Base-by-base conservation (phyloP, 345 rosid genomes). In the Excoecaria cochinchinensis region DNA sequence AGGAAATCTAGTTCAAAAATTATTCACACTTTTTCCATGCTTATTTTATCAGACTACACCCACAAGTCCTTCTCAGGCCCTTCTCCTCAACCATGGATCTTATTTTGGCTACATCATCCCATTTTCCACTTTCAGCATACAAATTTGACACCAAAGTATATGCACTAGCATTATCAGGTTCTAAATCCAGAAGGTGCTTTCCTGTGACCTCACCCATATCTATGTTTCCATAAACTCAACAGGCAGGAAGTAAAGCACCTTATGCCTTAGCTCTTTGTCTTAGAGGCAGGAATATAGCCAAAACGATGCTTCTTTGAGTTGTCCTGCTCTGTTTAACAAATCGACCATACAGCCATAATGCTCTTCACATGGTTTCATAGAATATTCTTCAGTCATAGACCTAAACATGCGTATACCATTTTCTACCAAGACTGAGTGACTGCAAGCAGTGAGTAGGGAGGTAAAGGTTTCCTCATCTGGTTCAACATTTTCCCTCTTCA, bases 321-420 rank as follows among this genome's bases (percentile, higher is more conserved):
- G 60, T 40, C 85, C 85, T 31, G 83, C 83, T 79, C 85, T 69
- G 76, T 83, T 69, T 61, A 82, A 79, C 67, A 82, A 51, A 82
- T 82, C 85, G 7, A 82, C 76, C 17, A 82, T 57, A 68, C 83
- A 82, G 14, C 65, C 52, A 38, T 76, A 82, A 46, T 82, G 82
- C 73, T 77, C 74, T 82, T 69, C 74, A 17, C 77, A 25, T 10
- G 78, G 78, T 59, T 38, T 48, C 13, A 73, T 46, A 31, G 31
- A 24, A 53, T 76, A 79, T 31, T 83, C 83, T 70, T 77, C 76
- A 22, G 64, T 74, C 81, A 83, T 83, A 64, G 77, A 55, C 39
- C 56, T 83, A 63, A 76, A 83, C 15, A n/a, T n/a, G n/a, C n/a
- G n/a, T n/a, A n/a, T n/a, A n/a, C n/a, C n/a, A n/a, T n/a, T n/a